Evolutionary conservation across 2,329 filamentous ascomycete species (phyloP).

Genomic region (Xylariaceae sp.): DNA sequence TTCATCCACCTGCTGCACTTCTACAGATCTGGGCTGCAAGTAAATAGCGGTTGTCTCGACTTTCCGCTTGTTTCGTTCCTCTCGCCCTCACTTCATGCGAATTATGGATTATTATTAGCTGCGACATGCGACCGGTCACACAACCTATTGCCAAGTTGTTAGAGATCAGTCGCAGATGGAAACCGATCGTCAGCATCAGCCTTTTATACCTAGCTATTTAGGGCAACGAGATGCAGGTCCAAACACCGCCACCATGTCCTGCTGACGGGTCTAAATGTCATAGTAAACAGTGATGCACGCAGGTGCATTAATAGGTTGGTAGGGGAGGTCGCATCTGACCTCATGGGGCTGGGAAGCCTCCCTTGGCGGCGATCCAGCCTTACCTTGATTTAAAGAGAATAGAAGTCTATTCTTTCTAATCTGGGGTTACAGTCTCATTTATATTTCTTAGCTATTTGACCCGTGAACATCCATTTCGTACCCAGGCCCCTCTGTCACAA

Average conservation of each 20-base stretch:
- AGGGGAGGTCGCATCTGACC: conserved; percentile 9
- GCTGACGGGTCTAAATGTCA: too few relatives aligned
- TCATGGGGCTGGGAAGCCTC: conserved; percentile 3
- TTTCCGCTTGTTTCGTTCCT: not conserved
- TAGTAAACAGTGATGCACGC: not conserved
- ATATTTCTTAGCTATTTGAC: conserved; percentile 1
- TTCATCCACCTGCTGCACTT: not conserved
- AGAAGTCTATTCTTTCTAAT: conserved; percentile 7
- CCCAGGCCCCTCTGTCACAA: not conserved
- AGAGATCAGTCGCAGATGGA: conserved; percentile 17
- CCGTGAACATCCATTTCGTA: conserved; percentile 7
- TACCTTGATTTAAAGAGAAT: conserved; percentile 11
- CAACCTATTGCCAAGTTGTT: conserved; percentile 16
- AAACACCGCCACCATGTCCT: conserved; percentile 1
- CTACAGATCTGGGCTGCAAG: too few relatives aligned
- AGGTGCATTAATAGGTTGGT: conserved; percentile 2
- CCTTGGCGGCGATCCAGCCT: not conserved
- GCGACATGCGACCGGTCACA: conserved; percentile 5
- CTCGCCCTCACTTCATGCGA: not conserved
- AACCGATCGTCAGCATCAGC: conserved; percentile 2
- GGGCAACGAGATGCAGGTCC: conserved; percentile 2
- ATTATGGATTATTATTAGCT: not conserved
- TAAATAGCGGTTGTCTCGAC: not conserved
- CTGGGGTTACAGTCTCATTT: conserved; percentile 1
- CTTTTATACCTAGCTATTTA: not conserved